Conservation (phyloP, 495 filamentous ascomycete species). For the Sordaria brevicollis region DNA sequence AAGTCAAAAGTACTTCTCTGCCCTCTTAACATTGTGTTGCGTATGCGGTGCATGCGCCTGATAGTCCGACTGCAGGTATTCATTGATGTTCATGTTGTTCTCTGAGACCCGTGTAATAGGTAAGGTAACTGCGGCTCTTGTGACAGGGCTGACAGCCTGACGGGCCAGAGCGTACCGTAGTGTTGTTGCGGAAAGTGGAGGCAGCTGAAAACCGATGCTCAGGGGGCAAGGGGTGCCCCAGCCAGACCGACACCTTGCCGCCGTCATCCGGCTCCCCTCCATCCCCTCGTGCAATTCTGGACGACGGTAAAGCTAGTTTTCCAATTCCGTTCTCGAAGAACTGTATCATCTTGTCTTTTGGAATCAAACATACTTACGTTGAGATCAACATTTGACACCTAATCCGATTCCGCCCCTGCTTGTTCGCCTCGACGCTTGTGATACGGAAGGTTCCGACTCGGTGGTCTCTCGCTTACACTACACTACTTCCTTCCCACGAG, state of each 20-base stretch:
- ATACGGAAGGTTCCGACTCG: not conserved
- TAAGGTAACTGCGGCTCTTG: not conserved
- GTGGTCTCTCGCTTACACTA: not conserved
- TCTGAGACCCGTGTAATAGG: not conserved
- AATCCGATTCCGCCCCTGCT: not conserved
- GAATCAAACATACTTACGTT: not conserved
- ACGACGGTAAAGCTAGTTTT: not conserved
- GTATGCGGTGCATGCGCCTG: not conserved
- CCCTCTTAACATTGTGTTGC: not conserved
- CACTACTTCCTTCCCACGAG: not conserved
- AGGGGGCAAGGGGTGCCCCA: not conserved
- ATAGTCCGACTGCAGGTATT: not conserved
- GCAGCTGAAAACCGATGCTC: not conserved
- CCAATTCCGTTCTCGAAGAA: not conserved
- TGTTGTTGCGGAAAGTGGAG: not conserved
- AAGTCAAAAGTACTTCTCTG: not conserved
- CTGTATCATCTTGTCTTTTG: not conserved
- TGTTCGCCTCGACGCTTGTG: not conserved
- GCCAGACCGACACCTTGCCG: not conserved
- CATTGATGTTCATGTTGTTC: no score
- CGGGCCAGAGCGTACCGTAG: not conserved
- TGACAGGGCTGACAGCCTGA: not conserved
- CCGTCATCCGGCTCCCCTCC: not conserved
- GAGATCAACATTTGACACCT: not conserved
- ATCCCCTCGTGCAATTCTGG: not conserved